phyloP scores from a whole-genome alignment of 1,139 yeast species.

The Candida gigantensis region DNA sequence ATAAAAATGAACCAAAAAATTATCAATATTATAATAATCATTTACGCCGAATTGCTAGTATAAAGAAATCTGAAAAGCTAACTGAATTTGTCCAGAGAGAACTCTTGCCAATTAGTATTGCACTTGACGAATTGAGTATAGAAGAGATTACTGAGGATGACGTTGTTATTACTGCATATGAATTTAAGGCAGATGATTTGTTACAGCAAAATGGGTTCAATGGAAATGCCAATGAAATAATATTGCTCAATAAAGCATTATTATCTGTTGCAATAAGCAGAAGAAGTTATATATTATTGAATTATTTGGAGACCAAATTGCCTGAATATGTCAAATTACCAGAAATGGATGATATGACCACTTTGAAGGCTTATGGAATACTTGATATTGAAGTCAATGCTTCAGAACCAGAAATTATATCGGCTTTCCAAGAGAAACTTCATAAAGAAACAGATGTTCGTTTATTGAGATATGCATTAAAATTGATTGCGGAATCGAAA shows the following conservation, averaged over 20 bases:
- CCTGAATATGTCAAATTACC: constrained; percentile 31
- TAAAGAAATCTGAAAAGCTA: constrained; percentile 47
- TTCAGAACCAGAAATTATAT: constrained; percentile 56
- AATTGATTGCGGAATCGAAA: constrained; percentile 46
- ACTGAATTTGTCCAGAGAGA: constrained; percentile 52
- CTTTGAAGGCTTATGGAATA: constrained; percentile 39
- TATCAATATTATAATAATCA: constrained; percentile 35
- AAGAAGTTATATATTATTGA: constrained; percentile 43
- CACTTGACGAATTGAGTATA: constrained; percentile 62
- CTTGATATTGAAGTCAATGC: constrained; percentile 48
- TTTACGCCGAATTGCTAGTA: constrained; percentile 45
- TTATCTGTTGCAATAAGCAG: constrained; percentile 44
- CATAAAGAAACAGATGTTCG: constrained; percentile 37
- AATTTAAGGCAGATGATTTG: constrained; percentile 63
- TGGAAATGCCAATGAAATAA: constrained; percentile 42
- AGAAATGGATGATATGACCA: constrained; percentile 13
- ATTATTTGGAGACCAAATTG: constrained; percentile 47
- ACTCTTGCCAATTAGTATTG: constrained; percentile 53
- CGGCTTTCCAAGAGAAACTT: constrained; percentile 51
- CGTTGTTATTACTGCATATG: constrained; percentile 68
- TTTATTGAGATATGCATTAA: constrained; percentile 51
- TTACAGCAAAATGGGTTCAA: constrained; percentile 59
- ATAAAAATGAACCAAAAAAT: constrained; percentile 35
- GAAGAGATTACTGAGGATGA: constrained; percentile 75
- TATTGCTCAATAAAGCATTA: constrained; percentile 33